Evolutionary conservation across 2,329 filamentous ascomycete genomes (phyloP), one percentile per base, ranked within the genome.

Genomic region (Diaporthe batatas): DNA sequence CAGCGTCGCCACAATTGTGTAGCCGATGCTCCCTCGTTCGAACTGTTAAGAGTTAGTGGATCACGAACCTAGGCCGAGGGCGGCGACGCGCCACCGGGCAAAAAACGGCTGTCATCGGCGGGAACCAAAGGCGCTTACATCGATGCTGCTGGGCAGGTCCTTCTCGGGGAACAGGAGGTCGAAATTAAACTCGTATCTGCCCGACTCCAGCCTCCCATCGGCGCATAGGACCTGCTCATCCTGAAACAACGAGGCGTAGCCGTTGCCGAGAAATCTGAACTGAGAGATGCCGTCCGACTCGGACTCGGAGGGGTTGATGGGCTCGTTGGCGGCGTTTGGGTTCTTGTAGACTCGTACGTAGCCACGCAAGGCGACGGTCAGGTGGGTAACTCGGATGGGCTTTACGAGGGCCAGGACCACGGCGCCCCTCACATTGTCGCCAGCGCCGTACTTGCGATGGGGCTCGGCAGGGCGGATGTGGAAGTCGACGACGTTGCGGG

Each of bases 21-120:
- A 99, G 25, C 93, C 92, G 78, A 99, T 94, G 2, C 94, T 95
- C 47, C 96, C 96, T 79, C 96, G 91, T 83, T 98, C 96, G 82
- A 99, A 99, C 95, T 98, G 82, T 11, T 23, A 8, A 34, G 2
- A 18, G 29, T 67, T 16, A 55, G 57, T 44, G 25, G 49, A 55
- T 42, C 5, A 25, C 16, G 2, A 39, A 2, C 6, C 55, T 21
- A 21, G 10, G 16, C 8, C 18, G 18, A 21, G 39, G 23, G 6
- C 21, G 29, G 21, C 21, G 1, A 71, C 73, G 64, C 75, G 71
- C 47, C 58, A 7, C 2, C 29, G 44, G 36, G 23, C 23, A 36
- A 67, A 18, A 12, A 14, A 21, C 25, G 16, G 62, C 3, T 57
- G 16, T 23, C 14, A 25, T 23, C 16, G 36, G 16, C 16, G 16